Conservation (phyloP, 306 rosid genomes). For the Casuarina cunninghamiana region DNA sequence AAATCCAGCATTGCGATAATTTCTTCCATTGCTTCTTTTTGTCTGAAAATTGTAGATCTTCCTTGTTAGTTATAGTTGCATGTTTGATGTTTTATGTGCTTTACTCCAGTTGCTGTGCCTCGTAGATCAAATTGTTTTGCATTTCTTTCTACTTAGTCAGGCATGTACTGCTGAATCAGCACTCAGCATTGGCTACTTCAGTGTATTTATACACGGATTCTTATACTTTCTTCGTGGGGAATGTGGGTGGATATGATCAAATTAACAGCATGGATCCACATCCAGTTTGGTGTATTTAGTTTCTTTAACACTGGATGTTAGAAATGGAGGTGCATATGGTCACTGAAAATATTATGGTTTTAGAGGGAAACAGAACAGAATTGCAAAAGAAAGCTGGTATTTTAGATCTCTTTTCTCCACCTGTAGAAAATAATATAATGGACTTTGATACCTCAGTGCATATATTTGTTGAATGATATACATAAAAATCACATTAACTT, state of each 20-base stretch:
- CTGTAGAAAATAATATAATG: too few species aligned
- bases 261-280: not conserved
- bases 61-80: not conserved
- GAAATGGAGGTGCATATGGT: not conserved
- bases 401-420: too few species aligned
- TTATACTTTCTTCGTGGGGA: too few species aligned
- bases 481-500: too few species aligned
- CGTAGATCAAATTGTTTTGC: not conserved
- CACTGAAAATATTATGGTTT: not conserved
- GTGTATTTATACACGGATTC: too few species aligned
- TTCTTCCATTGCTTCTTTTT: not conserved
- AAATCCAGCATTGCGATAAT: not conserved
- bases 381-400: too few species aligned
- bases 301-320: not conserved
- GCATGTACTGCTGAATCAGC: not conserved
- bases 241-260: too few species aligned
- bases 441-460: too few species aligned
- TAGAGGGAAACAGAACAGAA: too few species aligned
- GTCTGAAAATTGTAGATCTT: not conserved
- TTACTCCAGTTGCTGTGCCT: not conserved
- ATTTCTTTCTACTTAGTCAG: not conserved
- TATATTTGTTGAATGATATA: too few species aligned
- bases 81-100: not conserved
- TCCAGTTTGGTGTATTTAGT: conserved; percentile 3
- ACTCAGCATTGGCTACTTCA: too few species aligned